These are phyloP conservation scores for Lentinula sp. DNA, from an alignment of 768 basidiomycete genomes.

Conservation along the genomic window DNA sequence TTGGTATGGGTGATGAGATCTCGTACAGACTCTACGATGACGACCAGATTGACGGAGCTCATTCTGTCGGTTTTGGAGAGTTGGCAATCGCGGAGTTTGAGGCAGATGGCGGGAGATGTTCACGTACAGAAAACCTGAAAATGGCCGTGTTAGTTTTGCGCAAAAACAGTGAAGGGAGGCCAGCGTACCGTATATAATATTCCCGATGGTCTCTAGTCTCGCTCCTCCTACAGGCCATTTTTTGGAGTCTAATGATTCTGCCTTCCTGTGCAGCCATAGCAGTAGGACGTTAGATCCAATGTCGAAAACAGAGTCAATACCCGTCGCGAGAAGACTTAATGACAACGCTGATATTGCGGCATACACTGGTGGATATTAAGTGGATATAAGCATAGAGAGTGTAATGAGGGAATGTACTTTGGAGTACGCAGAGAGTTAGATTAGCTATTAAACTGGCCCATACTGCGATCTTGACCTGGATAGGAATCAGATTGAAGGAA, in stretches of 20 bases:
- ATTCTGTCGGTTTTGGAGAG: constrained; percentile 45
- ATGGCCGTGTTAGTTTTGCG: neutral
- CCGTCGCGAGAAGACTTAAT: constrained; percentile 85
- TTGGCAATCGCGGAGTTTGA: constrained; percentile 1
- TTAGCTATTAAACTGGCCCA: constrained; percentile 79
- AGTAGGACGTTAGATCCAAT: constrained; percentile 77
- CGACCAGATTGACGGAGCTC: constrained; percentile 86
- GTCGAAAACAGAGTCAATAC: constrained; percentile 83
- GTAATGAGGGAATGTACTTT: constrained; percentile 39
- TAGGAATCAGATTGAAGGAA: neutral
- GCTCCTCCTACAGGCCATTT: constrained; percentile 92
- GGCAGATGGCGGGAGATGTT: neutral
- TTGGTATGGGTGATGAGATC: constrained; percentile 52
- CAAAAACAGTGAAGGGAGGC: neutral
- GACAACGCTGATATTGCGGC: constrained; percentile 84
- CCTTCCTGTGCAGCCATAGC: constrained; percentile 72
- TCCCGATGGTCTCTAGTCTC: constrained; percentile 84
- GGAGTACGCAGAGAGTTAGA: constrained; percentile 61
- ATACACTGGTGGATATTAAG: constrained; percentile 54
- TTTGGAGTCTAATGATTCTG: constrained; percentile 62
- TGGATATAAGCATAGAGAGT: neutral
- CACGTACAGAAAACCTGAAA: constrained; percentile 32
- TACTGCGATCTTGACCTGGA: constrained; percentile 81
- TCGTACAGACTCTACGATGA: constrained; percentile 82
- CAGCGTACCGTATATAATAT: constrained; percentile 66